Conservation (phyloP, 768 basidiomycete species). For the Termitomyces titanicus region DNA sequence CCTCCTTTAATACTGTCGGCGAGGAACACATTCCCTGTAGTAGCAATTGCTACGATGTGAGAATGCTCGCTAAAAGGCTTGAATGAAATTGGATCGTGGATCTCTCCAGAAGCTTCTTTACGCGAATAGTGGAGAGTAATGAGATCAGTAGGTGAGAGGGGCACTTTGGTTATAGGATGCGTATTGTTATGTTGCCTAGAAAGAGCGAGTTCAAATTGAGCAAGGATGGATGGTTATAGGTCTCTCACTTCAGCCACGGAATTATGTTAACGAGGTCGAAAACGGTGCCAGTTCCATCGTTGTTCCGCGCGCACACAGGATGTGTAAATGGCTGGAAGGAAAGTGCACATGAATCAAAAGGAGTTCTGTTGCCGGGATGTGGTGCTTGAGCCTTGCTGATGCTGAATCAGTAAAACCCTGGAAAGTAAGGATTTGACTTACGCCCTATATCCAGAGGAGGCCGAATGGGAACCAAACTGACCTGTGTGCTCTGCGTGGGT, state of each 20-base stretch:
- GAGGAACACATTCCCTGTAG: constrained; percentile 90
- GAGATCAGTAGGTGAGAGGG: constrained; percentile 67
- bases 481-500: constrained; percentile 88
- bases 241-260: constrained; percentile 84
- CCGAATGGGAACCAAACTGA: constrained; percentile 74
- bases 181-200: constrained; percentile 76
- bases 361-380: constrained; percentile 61
- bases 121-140: constrained; percentile 80
- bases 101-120: constrained; percentile 78
- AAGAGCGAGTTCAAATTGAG: constrained; percentile 6
- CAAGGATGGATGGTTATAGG: neutral
- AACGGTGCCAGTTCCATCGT: constrained; percentile 75
- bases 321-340: constrained; percentile 88
- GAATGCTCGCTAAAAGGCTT: constrained; percentile 97
- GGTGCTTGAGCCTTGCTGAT: constrained; percentile 65
- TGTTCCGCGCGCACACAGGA: constrained; percentile 84
- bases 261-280: constrained; percentile 93
- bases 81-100: constrained; percentile 96
- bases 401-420: constrained; percentile 8
- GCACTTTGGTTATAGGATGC: constrained; percentile 72
- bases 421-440: constrained; percentile 25
- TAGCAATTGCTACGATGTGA: constrained; percentile 86
- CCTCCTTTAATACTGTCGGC: constrained; percentile 88
- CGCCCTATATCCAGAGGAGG: constrained; percentile 71
- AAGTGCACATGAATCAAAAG: constrained; percentile 90